Percentiles rank a stretch among this genome's conserved stretches.
phyloP scores from a whole-genome alignment of 768 basidiomycete species.

The Boletus pseudo-olivaceus region DNA sequence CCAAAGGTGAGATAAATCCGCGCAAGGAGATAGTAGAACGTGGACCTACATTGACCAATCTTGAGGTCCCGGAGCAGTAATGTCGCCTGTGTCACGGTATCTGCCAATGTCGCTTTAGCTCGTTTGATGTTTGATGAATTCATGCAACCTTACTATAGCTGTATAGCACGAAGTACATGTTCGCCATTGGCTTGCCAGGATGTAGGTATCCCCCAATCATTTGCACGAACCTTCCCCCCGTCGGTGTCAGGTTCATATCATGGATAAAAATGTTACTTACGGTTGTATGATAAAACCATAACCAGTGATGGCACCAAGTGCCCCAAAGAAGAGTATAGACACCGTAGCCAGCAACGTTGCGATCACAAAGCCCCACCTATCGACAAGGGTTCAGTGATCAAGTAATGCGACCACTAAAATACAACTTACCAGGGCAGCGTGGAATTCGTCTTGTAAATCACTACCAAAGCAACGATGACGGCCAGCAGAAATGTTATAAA shows the following conservation, averaged over 20 bases:
- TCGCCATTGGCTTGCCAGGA: slow-evolving; percentile 41
- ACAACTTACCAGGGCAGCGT: slow-evolving; percentile 47
- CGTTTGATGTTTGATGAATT: slow-evolving; percentile 38
- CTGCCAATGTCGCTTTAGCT: slow-evolving; percentile 34
- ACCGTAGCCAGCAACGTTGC: slow-evolving; percentile 47
- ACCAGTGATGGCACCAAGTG: slow-evolving; percentile 51
- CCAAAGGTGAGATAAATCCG: slow-evolving; percentile 36
- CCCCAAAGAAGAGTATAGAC: slow-evolving; percentile 53
- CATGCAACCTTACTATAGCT: slow-evolving; percentile 39
- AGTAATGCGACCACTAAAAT: neutral
- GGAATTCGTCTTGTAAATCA: slow-evolving; percentile 51
- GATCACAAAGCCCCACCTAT: slow-evolving; percentile 48
- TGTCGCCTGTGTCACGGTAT: slow-evolving; percentile 47
- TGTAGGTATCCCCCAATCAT: slow-evolving; percentile 37
- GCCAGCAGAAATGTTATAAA: slow-evolving; percentile 19
- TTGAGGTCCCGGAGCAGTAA: slow-evolving; percentile 57
- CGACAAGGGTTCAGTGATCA: neutral
- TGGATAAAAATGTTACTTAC: slow-evolving; percentile 14
- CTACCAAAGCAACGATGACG: slow-evolving; percentile 51
- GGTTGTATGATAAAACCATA: slow-evolving; percentile 21
- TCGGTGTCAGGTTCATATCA: neutral
- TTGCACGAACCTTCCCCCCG: slow-evolving; percentile 29
- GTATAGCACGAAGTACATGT: slow-evolving; percentile 43
- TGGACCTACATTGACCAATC: slow-evolving; percentile 28
- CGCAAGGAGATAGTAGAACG: slow-evolving; percentile 24